phyloP scores from a whole-genome alignment of 1,284 basidiomycete genomes.

The Heterobasidion irregulare region DNA sequence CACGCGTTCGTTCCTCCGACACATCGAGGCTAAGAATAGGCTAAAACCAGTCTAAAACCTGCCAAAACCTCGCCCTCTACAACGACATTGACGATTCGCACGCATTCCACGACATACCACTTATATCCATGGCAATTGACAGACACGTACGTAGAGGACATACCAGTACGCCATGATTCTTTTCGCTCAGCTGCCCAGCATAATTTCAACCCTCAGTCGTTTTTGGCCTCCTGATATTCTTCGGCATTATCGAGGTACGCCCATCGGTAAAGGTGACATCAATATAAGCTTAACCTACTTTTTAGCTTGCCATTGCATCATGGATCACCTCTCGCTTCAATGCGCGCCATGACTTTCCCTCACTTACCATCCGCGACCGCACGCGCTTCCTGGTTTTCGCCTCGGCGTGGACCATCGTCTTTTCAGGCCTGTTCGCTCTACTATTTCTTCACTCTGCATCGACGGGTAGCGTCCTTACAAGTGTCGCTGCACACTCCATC shows the following conservation, averaged over 20 bases:
- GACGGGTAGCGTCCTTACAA: constrained; percentile 41
- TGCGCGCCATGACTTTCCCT: constrained; percentile 42
- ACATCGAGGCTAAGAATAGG: too few relatives aligned
- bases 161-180: neutral
- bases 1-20: too few relatives aligned
- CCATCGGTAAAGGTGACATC: too few relatives aligned
- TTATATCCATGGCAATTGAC: constrained; percentile 1
- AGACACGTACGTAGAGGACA: constrained; percentile 6
- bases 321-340: constrained; percentile 59
- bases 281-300: too few relatives aligned
- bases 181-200: neutral
- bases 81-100: neutral
- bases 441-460: constrained; percentile 43
- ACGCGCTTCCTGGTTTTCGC: constrained; percentile 58
- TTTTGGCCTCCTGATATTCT: constrained; percentile 1
- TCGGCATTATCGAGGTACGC: constrained; percentile 4
- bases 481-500: constrained; percentile 25
- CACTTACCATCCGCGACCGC: constrained; percentile 42
- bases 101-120: neutral
- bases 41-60: too few relatives aligned
- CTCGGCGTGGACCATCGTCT: constrained; percentile 60
- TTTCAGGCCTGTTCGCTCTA: constrained; percentile 39
- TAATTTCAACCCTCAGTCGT: neutral
- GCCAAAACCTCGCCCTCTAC: neutral
- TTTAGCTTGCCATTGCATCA: constrained; percentile 55